Evolutionary conservation across 805 yeast species (phyloP).

Genomic region (Clavispora phyllophila): DNA sequence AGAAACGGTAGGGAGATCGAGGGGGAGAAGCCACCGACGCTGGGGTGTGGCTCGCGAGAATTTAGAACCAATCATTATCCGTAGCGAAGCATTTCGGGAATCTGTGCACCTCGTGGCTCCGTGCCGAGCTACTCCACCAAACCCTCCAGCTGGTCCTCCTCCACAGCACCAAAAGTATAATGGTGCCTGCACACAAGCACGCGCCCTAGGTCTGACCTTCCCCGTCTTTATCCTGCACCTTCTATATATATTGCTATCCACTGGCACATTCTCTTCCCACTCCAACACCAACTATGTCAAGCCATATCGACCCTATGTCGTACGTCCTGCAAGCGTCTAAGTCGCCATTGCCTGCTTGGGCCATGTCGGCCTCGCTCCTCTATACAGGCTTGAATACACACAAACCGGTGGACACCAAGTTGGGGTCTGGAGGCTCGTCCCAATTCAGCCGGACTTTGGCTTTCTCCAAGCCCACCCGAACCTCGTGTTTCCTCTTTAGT

Average conservation of each 20-base stretch:
- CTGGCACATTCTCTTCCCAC: background rate
- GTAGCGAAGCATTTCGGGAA: too few relatives aligned
- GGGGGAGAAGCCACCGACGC: too few relatives aligned
- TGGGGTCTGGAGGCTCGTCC: constrained; percentile 18
- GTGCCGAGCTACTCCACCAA: too few relatives aligned
- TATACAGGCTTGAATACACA: constrained; percentile 12
- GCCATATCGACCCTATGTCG: background rate
- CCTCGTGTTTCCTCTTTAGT: constrained; percentile 53
- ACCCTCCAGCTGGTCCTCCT: too few relatives aligned
- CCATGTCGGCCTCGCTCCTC: constrained; percentile 9
- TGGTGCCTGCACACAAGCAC: background rate
- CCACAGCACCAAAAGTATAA: too few relatives aligned
- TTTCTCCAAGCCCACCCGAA: constrained; percentile 28
- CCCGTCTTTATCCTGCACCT: background rate
- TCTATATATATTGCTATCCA: background rate
- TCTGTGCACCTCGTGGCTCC: too few relatives aligned
- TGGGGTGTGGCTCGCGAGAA: too few relatives aligned
- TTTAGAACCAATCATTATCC: too few relatives aligned
- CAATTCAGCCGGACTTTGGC: constrained; percentile 17
- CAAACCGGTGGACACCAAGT: constrained; percentile 7
- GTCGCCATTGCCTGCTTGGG: constrained; percentile 16
- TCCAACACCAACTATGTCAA: background rate
- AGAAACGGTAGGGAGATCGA: background rate
- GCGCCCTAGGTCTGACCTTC: background rate
- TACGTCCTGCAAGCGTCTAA: constrained; percentile 9